Evolutionary conservation across 2,329 filamentous ascomycete species (phyloP), one percentile per base, ranked within the genome.

Genomic region (Aureobasidium pullulans): DNA sequence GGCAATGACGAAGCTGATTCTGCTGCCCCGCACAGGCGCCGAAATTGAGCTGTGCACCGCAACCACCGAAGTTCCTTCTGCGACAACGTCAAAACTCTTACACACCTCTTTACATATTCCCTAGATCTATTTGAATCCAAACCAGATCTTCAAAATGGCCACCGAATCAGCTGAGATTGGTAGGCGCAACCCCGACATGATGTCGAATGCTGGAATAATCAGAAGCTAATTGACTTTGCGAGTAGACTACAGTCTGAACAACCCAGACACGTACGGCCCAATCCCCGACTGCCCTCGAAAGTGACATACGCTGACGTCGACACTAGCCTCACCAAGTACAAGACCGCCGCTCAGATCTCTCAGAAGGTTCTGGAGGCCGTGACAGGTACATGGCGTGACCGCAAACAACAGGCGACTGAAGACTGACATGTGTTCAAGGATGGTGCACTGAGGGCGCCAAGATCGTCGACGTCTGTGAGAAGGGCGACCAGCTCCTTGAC

Each of bases 291-390:
- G 31, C 19, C 31, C 19, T 34, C 48, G 40, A 19, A 15, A 31
- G 19, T 46, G 40, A 37, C 90, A 96, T 75, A 92, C 95, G 67
- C 85, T 96, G 75, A 89, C 86, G 76, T 94, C 95, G 81, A 90
- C 89, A 89, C 95, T 75, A 96, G 91, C 70, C 84, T 99, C 69
- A 97, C 94, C 78, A 99, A 97, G 83, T 97, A 97, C 84, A 97
- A 96, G 86, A 92, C 89, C 66, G 94, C 94, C 60, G 93, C 89
- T 64, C 83, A 89, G 74, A 97, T 99, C 77, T 94, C 93, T 54
- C 90, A 96, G 76, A 96, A 93, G 80, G 93, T 96, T 67, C 85
- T 99, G 67, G 90, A 91, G 69, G 87, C 88, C 68, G 93, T 99
- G 66, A 74, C 77, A 74, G 81, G 82, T 84, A 72, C 69, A 60